Conservation (phyloP, 2,329 filamentous ascomycete species). For the Didymella sp. region DNA sequence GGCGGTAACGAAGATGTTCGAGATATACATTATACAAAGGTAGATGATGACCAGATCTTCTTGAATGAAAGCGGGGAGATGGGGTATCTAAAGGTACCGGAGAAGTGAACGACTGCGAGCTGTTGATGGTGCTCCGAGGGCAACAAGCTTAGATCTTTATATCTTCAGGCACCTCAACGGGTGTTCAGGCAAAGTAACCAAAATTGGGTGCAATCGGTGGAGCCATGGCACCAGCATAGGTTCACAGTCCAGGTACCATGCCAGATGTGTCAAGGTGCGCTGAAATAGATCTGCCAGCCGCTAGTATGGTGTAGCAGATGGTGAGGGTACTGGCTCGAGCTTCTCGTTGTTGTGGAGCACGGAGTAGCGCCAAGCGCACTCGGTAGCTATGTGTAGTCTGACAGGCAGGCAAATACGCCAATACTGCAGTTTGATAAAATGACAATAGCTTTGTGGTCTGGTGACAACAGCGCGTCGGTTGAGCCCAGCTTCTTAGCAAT, state of each 20-base stretch:
- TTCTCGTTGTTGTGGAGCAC: constrained; percentile 20
- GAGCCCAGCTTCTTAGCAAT: not conserved
- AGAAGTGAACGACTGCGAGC: constrained; percentile 23
- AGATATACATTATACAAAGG: constrained; percentile 45
- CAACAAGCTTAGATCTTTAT: constrained; percentile 29
- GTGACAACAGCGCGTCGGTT: not conserved
- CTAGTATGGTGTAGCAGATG: constrained; percentile 27
- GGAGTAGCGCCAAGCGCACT: constrained; percentile 22
- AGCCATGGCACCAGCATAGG: constrained; percentile 15
- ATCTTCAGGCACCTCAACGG: constrained; percentile 15
- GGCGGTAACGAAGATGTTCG: constrained; percentile 33
- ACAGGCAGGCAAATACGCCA: constrained; percentile 23
- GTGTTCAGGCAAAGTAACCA: constrained; percentile 25
- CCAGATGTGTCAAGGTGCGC: constrained; percentile 15
- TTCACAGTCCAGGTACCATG: constrained; percentile 19
- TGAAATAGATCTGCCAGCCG: constrained; percentile 25
- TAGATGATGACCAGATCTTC: constrained; percentile 8
- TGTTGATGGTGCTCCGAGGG: constrained; percentile 16
- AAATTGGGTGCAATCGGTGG: constrained; percentile 15
- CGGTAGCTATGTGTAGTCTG: constrained; percentile 23
- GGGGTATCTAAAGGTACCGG: constrained; percentile 3
- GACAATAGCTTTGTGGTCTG: constrained; percentile 10
- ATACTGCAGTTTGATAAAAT: constrained; percentile 11
- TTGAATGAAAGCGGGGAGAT: constrained; percentile 18
- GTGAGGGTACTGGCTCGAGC: constrained; percentile 27